Base-by-base conservation (phyloP, 1,139 yeast species). In the Kodamaea ohmeri region DNA sequence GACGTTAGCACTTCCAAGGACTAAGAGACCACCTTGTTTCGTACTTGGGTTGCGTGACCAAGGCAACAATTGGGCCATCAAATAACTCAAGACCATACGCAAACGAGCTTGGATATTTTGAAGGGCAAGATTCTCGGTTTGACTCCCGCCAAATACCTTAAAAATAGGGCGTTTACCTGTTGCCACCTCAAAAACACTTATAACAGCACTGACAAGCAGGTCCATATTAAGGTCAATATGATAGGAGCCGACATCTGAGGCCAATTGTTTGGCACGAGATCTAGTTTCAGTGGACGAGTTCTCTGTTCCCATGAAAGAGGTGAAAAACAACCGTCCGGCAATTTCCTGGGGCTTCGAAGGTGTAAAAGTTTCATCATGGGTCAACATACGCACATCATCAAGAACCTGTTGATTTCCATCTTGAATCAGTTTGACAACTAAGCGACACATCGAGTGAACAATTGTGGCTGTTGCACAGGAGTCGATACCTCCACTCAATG, bases 401-500 rank as follows among this genome's bases (percentile, higher is more conserved):
- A 89, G 71, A 3, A 92, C 97, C 51, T 82, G 89, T 39, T 69
- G 48, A 52, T 86, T 81, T 13, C 72, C 68, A n/a, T 61, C 54
- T 17, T 41, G 25, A 36, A 83, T 76, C 8, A 87, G 90, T 19
- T 73, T 65, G 1, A 78, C 80, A 0, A 90, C 97, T 25, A 90
- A 65, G 34, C 89, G 71, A 58, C 97, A 90, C 98, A 92, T 92
- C 39, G 94, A 86, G 56, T 84, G 87, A 17, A 92, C 95, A 50
- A 94, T 89, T 14, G 86, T 86, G 0, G 97, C 94, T 1, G 98
- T 94, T 1, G 98, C 96, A 67, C 98, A 94, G 18, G 96, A 85
- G 58, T 92, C 99, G 45, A 94, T 90, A 35, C 99, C 99, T 15
- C 99, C 99, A 58, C 95, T 84, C 36, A 92, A 69, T 0, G 99